Evolutionary conservation across 768 basidiomycete species (phyloP).

Genomic region (Gloeostereum incarnatum): DNA sequence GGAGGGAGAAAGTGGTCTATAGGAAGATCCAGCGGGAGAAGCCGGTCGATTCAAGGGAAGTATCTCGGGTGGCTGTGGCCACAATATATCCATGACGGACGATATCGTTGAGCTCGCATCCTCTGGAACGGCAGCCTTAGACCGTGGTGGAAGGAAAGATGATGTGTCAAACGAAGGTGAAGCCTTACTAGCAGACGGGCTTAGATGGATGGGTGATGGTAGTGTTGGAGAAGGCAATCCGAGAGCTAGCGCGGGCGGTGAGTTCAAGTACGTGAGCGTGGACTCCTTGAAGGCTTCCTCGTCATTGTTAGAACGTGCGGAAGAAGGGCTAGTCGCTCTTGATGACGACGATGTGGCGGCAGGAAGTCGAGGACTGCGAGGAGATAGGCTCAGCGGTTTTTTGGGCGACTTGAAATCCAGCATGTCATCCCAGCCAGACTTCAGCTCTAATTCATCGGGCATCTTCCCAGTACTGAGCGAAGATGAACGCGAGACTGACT

Average conservation of each 20-base stretch:
- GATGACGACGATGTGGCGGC: not conserved
- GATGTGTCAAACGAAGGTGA: not conserved
- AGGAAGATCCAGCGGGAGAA: conserved; percentile 7
- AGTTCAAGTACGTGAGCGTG: conserved; percentile 34
- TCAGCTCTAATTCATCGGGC: conserved; percentile 25
- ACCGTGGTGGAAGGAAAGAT: not conserved
- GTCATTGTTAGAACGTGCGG: conserved; percentile 13
- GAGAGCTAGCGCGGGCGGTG: conserved; percentile 30
- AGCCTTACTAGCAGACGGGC: not conserved
- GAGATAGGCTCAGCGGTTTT: too few relatives aligned
- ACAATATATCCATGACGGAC: conserved; percentile 26
- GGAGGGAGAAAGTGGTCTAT: conserved; percentile 14
- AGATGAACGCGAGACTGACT: not conserved
- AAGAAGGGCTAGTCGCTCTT: not conserved
- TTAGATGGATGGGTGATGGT: conserved; percentile 5
- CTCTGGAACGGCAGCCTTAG: conserved; percentile 12
- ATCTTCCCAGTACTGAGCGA: not conserved
- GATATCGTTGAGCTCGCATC: conserved; percentile 25
- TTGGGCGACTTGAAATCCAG: conserved; percentile 23
- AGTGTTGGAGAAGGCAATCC: conserved; percentile 19
- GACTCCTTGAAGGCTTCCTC: conserved; percentile 33
- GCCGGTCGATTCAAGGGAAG: conserved; percentile 4
- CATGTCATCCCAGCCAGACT: conserved; percentile 44
- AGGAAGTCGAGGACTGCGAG: too few relatives aligned
- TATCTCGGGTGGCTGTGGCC: conserved; percentile 26